Evolutionary conservation across 23 red algal genomes (phyloP), one percentile per base, ranked within the genome.

Genomic region (Pyropia yezoensis): DNA sequence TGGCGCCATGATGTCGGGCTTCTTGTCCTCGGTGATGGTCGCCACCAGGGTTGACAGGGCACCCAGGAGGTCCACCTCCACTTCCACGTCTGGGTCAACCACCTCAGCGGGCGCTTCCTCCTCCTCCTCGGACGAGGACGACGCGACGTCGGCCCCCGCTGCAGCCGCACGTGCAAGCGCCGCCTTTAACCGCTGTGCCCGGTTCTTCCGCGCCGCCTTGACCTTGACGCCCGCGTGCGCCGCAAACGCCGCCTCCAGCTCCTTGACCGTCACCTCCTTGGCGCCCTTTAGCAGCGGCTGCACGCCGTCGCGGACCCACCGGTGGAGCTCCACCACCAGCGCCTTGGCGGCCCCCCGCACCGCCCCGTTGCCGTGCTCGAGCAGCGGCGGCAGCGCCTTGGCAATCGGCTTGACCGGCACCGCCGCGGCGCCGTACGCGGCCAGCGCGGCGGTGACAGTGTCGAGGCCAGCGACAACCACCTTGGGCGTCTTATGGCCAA

Each of bases 301-400:
- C 18, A 80, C 54, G 20, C 71, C 58, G 52, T 77, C 70, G 16
- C 62, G 66, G 39, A 84, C 74, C 83, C 84, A 96, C 65, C 76
- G 62, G 54, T 89, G 82, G 34, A 96, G 59, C 62, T 89, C 82
- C 39, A 96, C 58, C 16, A 87, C 65, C 54, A 89, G 63, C 27
- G 73, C 72, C 53, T 96, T 96, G 63, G 83, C 86, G 2, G 85
- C 84, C 33, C 78, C 84, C 71, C 85, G 85, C 29, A 96, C 92
- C 17, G 74, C 72, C 60, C 75, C 82, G 51, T 85, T 88, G 21
- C 70, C 70, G 74, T 96, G 92, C 32, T 87, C 76, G 67, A 96
- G 74, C 25, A 96, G 73, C 16, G 78, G 73, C 7, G 79, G 77
- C 39, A 96, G 78, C 51, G 77, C 73, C 8, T 66, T 63, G 50